Evolutionary conservation across 148 eudicot species (phyloP), one percentile per base, ranked within the genome.

Genomic region (Cornus controversa): DNA sequence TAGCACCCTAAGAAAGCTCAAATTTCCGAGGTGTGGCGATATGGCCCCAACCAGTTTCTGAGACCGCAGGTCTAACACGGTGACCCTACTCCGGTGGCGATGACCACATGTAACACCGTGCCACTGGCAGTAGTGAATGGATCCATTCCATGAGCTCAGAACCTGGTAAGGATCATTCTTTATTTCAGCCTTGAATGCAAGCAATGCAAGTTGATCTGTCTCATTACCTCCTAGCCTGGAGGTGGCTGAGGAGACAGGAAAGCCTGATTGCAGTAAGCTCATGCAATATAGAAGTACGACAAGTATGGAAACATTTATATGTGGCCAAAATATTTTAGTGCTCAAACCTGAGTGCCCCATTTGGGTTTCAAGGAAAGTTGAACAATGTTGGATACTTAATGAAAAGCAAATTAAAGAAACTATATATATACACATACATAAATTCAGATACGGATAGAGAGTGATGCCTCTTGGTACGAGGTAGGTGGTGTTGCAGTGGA

Each of bases 1-100:
- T 16, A 78, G 45, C 24, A n/a, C 50, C 29, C 71, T 64, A 1
- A 78, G 74, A 29, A 78, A 78, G 80, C 80, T 78, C n/a, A 78
- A 60, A 36, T 78, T 78, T 28, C 80, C 80, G 0, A 78, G n/a
- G 24, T 71, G 64, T 10, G 80, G 80, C 0, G 80, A 65, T 40
- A 78, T 65, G 47, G 71, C 28, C 45, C 80, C 80, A 18, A 10
- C 70, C 64, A 78, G 53, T 9, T 78, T 78, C 25, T 28, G 40
- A 50, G 80, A 71, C 22, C 3, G 42, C 26, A 78, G 36, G 20
- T 63, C 62, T 10, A 78, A 53, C 4, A 45, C 13, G 3, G 23
- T 64, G 42, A 71, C 80, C 62, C 80, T 71, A 45, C 80, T 47
- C 24, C 9, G 64, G 76, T 71, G 75, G 45, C 50, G 80, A 40